A percentile compares a stretch with the other conserved stretches of the same genome.
Evolutionary conservation across 2,329 filamentous ascomycete species (phyloP).

Genomic region (Ceratocystis ficicola): DNA sequence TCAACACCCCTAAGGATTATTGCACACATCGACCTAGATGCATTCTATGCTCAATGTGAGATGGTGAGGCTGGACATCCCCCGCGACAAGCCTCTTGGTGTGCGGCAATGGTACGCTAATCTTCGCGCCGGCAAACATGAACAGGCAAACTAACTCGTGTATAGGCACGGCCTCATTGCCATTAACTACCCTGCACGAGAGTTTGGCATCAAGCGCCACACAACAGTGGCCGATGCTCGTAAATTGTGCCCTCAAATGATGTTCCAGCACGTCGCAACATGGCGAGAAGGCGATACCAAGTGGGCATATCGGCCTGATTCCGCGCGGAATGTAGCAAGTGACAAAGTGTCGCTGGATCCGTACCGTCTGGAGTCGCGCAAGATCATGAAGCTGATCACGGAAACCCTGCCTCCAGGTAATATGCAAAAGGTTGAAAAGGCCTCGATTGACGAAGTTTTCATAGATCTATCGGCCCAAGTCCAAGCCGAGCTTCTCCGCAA

Average conservation of each 20-base stretch:
- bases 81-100: slow-evolving; percentile 70
- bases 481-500: slow-evolving; percentile 61
- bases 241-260: slow-evolving; percentile 77
- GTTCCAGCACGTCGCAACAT: slow-evolving; percentile 86
- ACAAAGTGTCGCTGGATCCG: slow-evolving; percentile 90
- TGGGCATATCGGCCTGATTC: slow-evolving; percentile 87
- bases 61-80: slow-evolving; percentile 69
- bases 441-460: slow-evolving; percentile 87
- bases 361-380: slow-evolving; percentile 75
- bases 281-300: slow-evolving; percentile 78
- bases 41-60: slow-evolving; percentile 95
- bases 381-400: slow-evolving; percentile 70
- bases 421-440: slow-evolving; percentile 79
- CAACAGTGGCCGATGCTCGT: slow-evolving; percentile 67
- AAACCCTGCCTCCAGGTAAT: slow-evolving; percentile 52
- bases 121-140: too few relatives aligned
- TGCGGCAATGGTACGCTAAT: slow-evolving; percentile 69
- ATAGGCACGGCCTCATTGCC: slow-evolving; percentile 79
- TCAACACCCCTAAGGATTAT: slow-evolving; percentile 73
- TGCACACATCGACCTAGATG: slow-evolving; percentile 89
- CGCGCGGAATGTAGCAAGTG: slow-evolving; percentile 63
- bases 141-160: slow-evolving; percentile 22
- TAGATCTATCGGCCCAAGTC: slow-evolving; percentile 79
- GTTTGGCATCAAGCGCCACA: slow-evolving; percentile 67
- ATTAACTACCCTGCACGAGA: slow-evolving; percentile 86